phyloP scores from a whole-genome alignment of 2,329 filamentous ascomycete species.

The Nemania bipapillata region DNA sequence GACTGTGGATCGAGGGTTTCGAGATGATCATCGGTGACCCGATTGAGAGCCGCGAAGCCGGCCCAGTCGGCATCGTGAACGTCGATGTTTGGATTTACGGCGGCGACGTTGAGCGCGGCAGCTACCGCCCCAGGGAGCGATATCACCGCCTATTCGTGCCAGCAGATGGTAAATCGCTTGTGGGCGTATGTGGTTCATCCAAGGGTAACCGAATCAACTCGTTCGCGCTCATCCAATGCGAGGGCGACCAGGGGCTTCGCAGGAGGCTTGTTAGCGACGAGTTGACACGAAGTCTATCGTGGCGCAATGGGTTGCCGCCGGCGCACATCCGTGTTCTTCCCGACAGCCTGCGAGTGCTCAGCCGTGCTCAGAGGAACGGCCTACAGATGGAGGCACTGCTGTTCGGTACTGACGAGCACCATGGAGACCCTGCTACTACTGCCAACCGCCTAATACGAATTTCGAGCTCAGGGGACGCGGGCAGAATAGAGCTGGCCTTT shows the following conservation, averaged over 20 bases:
- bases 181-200: constrained; percentile 11
- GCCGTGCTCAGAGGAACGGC: background rate
- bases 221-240: constrained; percentile 15
- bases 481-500: constrained; percentile 16
- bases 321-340: constrained; percentile 12
- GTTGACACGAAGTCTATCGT: constrained; percentile 1
- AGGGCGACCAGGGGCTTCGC: constrained; percentile 1
- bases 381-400: constrained; percentile 14
- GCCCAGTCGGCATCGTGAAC: constrained; percentile 16
- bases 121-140: constrained; percentile 10
- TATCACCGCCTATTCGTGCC: constrained; percentile 19
- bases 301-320: constrained; percentile 4
- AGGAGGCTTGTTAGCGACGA: constrained; percentile 9
- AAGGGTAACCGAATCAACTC: constrained; percentile 22
- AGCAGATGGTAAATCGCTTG: constrained; percentile 7
- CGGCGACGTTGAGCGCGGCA: background rate
- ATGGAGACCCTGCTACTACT: background rate
- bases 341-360: constrained; percentile 5
- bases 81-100: constrained; percentile 21
- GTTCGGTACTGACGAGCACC: constrained; percentile 9
- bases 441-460: constrained; percentile 3
- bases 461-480: constrained; percentile 10
- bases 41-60: constrained; percentile 20
- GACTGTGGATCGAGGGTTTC: constrained; percentile 20
- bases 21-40: constrained; percentile 19